Evolutionary conservation across 257 asterid species (phyloP).

Genomic region (Solanum pinnatisectum): DNA sequence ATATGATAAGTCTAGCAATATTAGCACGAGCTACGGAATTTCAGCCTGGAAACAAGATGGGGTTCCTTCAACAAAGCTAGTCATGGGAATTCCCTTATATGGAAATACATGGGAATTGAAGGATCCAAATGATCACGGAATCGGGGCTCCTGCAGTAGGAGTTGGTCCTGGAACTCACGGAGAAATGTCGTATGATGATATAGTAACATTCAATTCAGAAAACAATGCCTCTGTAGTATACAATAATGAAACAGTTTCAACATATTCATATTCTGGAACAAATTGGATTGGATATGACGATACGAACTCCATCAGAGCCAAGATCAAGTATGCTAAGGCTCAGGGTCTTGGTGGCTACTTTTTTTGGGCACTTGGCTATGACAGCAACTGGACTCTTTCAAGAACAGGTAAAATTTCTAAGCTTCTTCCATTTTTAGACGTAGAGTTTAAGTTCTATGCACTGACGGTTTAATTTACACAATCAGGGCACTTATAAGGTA

Average conservation of each 20-base stretch:
- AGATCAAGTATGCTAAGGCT: slow-evolving; percentile 38
- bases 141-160: slow-evolving; percentile 47
- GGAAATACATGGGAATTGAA: slow-evolving; percentile 55
- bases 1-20: slow-evolving; percentile 31
- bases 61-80: slow-evolving; percentile 22
- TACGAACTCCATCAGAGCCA: slow-evolving; percentile 12
- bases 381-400: slow-evolving; percentile 51
- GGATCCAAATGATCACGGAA: slow-evolving; percentile 45
- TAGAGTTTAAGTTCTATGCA: too few relatives aligned
- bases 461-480: not conserved
- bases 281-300: slow-evolving; percentile 69
- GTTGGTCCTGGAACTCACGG: slow-evolving; percentile 53
- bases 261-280: slow-evolving; percentile 41
- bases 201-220: slow-evolving; percentile 26
- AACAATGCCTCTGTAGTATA: slow-evolving; percentile 36
- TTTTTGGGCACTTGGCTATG: slow-evolving; percentile 60
- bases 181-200: slow-evolving; percentile 21
- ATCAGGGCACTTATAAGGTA: not conserved
- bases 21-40: slow-evolving; percentile 53
- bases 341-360: slow-evolving; percentile 66
- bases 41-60: slow-evolving; percentile 39
- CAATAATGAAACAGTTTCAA: slow-evolving; percentile 39
- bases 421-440: not conserved
- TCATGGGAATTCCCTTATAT: slow-evolving; percentile 61
- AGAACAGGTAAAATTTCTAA: slow-evolving; percentile 31